Evolutionary conservation across 2,329 filamentous ascomycete species (phyloP), one percentile per base, ranked within the genome.

Genomic region (Penicillium sp.): DNA sequence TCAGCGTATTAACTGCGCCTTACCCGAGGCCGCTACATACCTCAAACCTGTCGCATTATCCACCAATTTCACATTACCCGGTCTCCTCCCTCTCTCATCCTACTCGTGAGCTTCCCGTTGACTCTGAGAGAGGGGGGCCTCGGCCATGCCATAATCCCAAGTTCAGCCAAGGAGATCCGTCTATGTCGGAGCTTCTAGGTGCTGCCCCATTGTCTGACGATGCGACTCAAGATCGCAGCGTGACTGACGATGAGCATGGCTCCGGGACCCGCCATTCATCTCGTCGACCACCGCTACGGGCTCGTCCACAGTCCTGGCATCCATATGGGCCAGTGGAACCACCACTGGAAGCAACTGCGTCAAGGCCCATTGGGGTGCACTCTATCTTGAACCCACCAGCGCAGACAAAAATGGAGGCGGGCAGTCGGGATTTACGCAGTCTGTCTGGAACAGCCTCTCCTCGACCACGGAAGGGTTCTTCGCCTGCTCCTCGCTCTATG

Each of bases 311-410:
- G 44, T 72, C 73, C 60, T 75, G 72, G 73, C 70, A 72, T 60
- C 73, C 70, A 44, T 72, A 72, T 54, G 67, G 66, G 4, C 71
- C 70, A 10, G 67, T 72, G 53, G 72, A 75, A 51, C 72, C 71
- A n/a, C 69, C 72, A 13, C 49, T 73, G 60, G 67, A 68, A 47
- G 60, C 67, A 16, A 58, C 65, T 7, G 50, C 60, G 19, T 67
- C 71, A 44, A 72, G 75, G 42, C 70, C 74, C 26, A 72, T 77
- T 59, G 75, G 72, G 10, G 73, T 78, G n/a, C 73, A 75, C 56
- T 67, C 75, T 11, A 77, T 78, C 54, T 59, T 78, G 58, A 78
- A 78, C 48, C 73, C 72, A 11, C 67, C 74, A 5, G 60, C 69
- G 23, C 69, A 70, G 50, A 51, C 65, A 29, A 55, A 57, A n/a